Base-by-base conservation (phyloP, 148 eudicot genomes). In the Bassia scoparia region DNA sequence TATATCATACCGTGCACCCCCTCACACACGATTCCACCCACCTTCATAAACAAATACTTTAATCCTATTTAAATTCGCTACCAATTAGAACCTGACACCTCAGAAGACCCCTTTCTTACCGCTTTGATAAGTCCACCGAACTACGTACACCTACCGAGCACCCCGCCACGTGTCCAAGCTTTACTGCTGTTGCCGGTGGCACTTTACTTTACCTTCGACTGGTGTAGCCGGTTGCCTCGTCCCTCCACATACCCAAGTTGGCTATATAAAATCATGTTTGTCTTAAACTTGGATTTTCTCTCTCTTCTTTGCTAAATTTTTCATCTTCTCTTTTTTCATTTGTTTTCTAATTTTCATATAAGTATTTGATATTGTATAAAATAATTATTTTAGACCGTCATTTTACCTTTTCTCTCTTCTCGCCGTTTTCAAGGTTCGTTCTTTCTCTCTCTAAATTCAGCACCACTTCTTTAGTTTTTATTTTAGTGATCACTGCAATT, bases 141-240 rank as follows among this genome's bases (percentile, higher is more conserved):
- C 79, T 72, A n/a, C 74, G 48, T 44, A 71, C 67, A 23, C 71
- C 77, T 59, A 74, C 69, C 79, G 72, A 38, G 15, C 26, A 29
- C 2, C 1, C 23, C 23, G 65, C 79, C 85, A 84, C 87, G 89
- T 74, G 88, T 74, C 69, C 20, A 4, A 3, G 0, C 15, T 23
- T 31, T 83, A 92, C 84, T 80, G 68, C 50, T 79, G 63, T 65
- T 75, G 41, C 70, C 86, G 48, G 90, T 86, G 20, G 1, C 11
- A 7, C n/a, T n/a, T 30, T 53, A 7, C 12, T 41, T 31, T 59
- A 48, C 18, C n/a, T 30, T 55, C 48, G 9, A 88, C 96, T 81
- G 85, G 82, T 74, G 21, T 67, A 78, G 62, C 85, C 89, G 77
- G 90, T 87, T 46, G 78, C 69, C 59, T n/a, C 31, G 8, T 18